A percentile compares a stretch with the other conserved stretches of the same genome.
Evolutionary conservation across 352 stramenopile genomes (phyloP).

Genomic region (Globisporangium abappressorium): DNA sequence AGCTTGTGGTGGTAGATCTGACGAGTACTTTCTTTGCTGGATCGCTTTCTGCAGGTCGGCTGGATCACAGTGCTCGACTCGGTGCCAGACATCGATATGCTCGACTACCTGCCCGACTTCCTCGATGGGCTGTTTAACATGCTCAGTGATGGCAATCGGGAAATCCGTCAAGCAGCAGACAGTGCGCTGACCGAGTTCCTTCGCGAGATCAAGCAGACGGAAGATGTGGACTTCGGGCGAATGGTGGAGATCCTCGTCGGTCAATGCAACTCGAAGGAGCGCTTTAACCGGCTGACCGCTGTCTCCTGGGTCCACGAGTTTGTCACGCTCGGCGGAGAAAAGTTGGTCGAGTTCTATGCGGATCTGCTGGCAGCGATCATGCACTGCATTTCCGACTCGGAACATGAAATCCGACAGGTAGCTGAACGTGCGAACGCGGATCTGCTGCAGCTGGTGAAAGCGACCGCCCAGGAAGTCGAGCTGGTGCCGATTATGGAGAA

Average conservation of each 20-base stretch:
- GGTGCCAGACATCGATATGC: constrained; percentile 99
- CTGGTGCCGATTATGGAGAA: constrained; percentile 94
- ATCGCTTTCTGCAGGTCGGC: constrained; percentile 39
- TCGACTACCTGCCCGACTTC: constrained; percentile 97
- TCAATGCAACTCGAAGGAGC: constrained; percentile 97
- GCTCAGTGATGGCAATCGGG: constrained; percentile 97
- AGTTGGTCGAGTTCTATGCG: constrained; percentile 94
- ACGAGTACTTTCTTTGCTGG: neutral
- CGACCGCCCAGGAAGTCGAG: constrained; percentile 88
- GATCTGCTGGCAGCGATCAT: constrained; percentile 96
- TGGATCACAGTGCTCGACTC: constrained; percentile 99
- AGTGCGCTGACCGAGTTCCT: constrained; percentile 94
- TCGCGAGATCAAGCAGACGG: constrained; percentile 94
- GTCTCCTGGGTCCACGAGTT: constrained; percentile 99
- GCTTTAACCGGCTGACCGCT: constrained; percentile 96
- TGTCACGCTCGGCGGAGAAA: constrained; percentile 94
- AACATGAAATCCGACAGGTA: constrained; percentile 96
- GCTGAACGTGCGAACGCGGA: constrained; percentile 96
- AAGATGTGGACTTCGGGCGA: constrained; percentile 96
- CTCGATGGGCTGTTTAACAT: constrained; percentile 99
- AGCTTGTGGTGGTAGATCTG: neutral
- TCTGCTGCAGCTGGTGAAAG: constrained; percentile 93
- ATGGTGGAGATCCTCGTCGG: constrained; percentile 97
- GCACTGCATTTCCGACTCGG: constrained; percentile 96
- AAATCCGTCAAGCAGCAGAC: constrained; percentile 96